Evolutionary conservation across 345 rosid genomes (phyloP).

Genomic region (Carallia pectinifolia): DNA sequence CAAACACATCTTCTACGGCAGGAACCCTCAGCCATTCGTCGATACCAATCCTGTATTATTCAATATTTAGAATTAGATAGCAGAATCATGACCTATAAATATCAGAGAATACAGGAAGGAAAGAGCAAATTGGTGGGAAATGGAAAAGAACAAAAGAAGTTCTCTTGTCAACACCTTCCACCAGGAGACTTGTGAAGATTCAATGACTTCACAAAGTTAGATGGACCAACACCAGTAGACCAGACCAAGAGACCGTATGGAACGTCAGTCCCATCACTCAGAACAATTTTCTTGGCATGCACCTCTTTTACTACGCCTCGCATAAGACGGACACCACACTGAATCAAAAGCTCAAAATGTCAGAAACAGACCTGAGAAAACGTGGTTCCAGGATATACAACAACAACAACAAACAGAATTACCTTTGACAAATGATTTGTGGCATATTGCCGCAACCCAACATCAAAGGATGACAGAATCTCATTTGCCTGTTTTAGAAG

Average conservation of each 20-base stretch:
- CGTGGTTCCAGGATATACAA: neutral
- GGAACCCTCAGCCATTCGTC: slow-evolving; percentile 64
- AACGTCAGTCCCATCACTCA: slow-evolving; percentile 60
- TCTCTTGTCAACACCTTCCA: slow-evolving; percentile 50
- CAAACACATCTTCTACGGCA: slow-evolving; percentile 62
- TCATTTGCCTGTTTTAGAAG: slow-evolving; percentile 66
- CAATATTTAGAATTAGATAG: slow-evolving; percentile 2
- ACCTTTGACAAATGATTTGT: slow-evolving; percentile 65
- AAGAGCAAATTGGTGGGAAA: neutral
- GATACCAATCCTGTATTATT: slow-evolving; percentile 49
- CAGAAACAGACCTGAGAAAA: slow-evolving; percentile 1
- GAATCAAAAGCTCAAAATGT: slow-evolving; percentile 20
- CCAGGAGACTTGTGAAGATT: slow-evolving; percentile 58
- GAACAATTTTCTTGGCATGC: slow-evolving; percentile 44
- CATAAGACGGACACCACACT: slow-evolving; percentile 53
- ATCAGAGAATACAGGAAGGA: neutral
- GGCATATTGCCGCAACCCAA: slow-evolving; percentile 60
- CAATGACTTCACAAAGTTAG: slow-evolving; percentile 54
- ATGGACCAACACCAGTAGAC: slow-evolving; percentile 96
- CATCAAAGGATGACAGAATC: slow-evolving; percentile 74
- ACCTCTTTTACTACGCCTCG: slow-evolving; percentile 62
- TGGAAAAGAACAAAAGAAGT: neutral
- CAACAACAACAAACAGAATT: slow-evolving; percentile 1
- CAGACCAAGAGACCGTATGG: slow-evolving; percentile 86
- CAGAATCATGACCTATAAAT: neutral